These are phyloP conservation scores for Teunomyces tritomae DNA, from an alignment of 805 yeast genomes.

Conservation along the genomic window DNA sequence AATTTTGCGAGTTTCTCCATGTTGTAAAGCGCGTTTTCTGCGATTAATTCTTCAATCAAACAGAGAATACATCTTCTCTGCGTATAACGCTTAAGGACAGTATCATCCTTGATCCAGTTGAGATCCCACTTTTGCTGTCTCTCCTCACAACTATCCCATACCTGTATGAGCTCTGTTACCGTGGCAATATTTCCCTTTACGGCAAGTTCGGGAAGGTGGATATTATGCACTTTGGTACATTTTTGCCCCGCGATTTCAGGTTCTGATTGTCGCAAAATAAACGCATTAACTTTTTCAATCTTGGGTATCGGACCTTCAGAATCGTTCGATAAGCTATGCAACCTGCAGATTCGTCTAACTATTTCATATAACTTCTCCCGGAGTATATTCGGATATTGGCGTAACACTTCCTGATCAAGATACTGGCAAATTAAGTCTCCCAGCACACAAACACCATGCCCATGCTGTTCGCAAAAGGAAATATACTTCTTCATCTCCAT, in stretches of 20 bases:
- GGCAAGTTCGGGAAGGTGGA: not conserved
- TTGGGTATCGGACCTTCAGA: not conserved
- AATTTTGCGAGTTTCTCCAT: not conserved
- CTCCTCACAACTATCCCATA: not conserved
- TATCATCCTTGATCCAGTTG: constrained; percentile 1
- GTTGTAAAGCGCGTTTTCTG: not conserved
- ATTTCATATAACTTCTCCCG: not conserved
- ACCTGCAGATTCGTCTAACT: not conserved
- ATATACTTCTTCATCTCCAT: not conserved
- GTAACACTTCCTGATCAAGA: not conserved
- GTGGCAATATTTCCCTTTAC: constrained; percentile 1
- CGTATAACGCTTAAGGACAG: not conserved
- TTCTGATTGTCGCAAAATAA: not conserved
- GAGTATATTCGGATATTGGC: not conserved
- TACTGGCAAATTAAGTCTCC: not conserved
- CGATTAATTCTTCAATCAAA: constrained; percentile 1
- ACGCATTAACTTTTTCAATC: not conserved
- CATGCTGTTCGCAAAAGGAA: not conserved
- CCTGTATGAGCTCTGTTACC: not conserved
- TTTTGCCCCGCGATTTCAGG: not conserved
- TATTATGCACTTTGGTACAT: not conserved
- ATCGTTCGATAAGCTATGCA: not conserved
- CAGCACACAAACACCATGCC: not conserved
- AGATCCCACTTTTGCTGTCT: constrained; percentile 1
- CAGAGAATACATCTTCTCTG: not conserved